Base-by-base conservation (phyloP, 169 alveolate species). In the Plasmodium cynomolgi region DNA sequence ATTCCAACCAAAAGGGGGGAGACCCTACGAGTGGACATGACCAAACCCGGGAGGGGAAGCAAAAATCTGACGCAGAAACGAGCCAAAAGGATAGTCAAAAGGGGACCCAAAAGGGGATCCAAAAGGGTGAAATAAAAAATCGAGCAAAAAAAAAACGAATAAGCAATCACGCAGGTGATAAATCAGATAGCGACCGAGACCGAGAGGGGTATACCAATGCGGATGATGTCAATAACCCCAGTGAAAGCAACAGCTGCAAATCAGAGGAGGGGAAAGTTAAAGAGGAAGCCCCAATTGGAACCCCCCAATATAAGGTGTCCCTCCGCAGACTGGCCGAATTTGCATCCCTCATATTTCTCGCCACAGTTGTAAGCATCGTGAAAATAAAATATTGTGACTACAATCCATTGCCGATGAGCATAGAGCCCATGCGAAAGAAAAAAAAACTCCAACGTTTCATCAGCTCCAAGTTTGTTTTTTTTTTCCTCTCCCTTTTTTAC, bases 401-500 rank as follows among this genome's bases (percentile, higher is more conserved):
- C 23, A 31, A 84, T 20, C 41, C 37, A 3, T 15, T 54, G 17
- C 33, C 77, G 20, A 39, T 41, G 33, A 84, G 34, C 6, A 74
- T 72, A n/a, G 37, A 37, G 31, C 44, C 82, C 5, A 50, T 26
- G 34, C 56, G 44, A 20, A 33, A 20, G 20, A 29, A 41, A 58
- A 86, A 75, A 23, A 50, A n/a, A 44, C 20, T 86, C 68, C 81
- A 23, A 7, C 37, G 37, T 58, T 86, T 86, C 13, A 44, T 86
- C 15, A 56, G 20, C 39, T 86, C 93, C 20, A 75, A 54, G 41
- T 50, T 33, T 86, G 79, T 86, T 86, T 86, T 86, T 75, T 34
- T 86, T 47, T 86, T 31, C 34, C 71, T 86, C 68, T 86, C 93
- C 20, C 26, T 86, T 41, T 75, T 86, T 13, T 86, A 86, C 71